Conservation (phyloP, 2,329 filamentous ascomycete species). For the Beauveria sp. region DNA sequence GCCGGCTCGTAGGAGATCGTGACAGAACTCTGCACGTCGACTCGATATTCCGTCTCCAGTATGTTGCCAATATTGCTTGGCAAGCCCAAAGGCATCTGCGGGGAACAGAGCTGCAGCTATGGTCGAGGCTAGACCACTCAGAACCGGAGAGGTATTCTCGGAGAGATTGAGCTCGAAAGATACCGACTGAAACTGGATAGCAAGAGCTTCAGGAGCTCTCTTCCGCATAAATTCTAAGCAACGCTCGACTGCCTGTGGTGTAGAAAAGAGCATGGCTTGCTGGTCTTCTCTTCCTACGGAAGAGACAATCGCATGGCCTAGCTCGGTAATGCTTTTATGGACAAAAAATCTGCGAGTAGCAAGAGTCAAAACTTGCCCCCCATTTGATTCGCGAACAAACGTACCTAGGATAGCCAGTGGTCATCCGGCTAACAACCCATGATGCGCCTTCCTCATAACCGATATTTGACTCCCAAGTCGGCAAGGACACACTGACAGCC, state of each 20-base stretch:
- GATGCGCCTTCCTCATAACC: conserved; percentile 88
- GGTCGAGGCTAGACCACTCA: conserved; percentile 49
- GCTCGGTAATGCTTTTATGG: conserved; percentile 69
- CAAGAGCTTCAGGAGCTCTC: conserved; percentile 45
- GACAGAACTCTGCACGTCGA: conserved; percentile 83
- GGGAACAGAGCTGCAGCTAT: conserved; percentile 68
- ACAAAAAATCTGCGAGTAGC: conserved; percentile 78
- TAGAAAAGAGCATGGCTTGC: conserved; percentile 78
- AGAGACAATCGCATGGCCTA: conserved; percentile 60
- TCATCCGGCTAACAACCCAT: conserved; percentile 80
- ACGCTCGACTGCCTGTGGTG: conserved; percentile 56
- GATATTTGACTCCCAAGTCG: conserved; percentile 85
- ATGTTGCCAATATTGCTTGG: conserved; percentile 98
- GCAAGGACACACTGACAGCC: conserved; percentile 94
- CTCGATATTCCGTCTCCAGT: conserved; percentile 89
- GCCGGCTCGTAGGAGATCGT: conserved; percentile 63
- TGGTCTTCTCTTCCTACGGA: conserved; percentile 55
- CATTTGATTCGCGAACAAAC: conserved; percentile 12
- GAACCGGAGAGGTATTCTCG: conserved; percentile 41
- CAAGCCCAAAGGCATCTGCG: conserved; percentile 56
- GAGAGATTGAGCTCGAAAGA: conserved; percentile 56
- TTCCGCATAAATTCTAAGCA: conserved; percentile 66
- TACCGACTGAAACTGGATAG: conserved; percentile 45
- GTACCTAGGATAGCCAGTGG: conserved; percentile 82
- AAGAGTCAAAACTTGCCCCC: conserved; percentile 7